Conservation (phyloP, 371 early-diverging fungal genomes). For the Mortierella sp. region DNA sequence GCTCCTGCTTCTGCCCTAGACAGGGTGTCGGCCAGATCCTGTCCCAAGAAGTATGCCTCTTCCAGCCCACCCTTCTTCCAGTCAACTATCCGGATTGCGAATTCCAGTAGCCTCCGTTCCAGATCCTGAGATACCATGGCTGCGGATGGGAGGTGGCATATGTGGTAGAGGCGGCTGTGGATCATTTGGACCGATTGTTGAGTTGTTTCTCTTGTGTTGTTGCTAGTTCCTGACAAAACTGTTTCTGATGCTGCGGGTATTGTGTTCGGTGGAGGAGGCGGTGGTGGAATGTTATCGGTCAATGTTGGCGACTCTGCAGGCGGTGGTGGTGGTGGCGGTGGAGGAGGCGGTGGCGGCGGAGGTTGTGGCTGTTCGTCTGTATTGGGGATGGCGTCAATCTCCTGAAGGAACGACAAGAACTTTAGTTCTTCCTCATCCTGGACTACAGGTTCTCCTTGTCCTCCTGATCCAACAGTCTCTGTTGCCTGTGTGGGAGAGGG, state of each 20-base stretch:
- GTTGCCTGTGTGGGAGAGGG: neutral
- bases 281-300: slow-evolving; percentile 10
- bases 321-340: slow-evolving; percentile 16
- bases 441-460: neutral
- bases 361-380: slow-evolving; percentile 10
- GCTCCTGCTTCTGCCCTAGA: neutral
- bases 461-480: neutral
- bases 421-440: slow-evolving; percentile 12
- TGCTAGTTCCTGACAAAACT: neutral
- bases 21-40: slow-evolving; percentile 21
- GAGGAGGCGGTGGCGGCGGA: slow-evolving; percentile 18
- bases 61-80: slow-evolving; percentile 46
- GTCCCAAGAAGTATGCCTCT: slow-evolving; percentile 35
- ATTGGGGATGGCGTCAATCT: slow-evolving; percentile 41
- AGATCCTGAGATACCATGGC: slow-evolving; percentile 36
- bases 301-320: neutral
- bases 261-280: slow-evolving; percentile 12
- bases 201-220: neutral
- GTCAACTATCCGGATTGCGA: slow-evolving; percentile 39
- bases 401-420: slow-evolving; percentile 36
- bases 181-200: slow-evolving; percentile 16
- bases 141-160: slow-evolving; percentile 21
- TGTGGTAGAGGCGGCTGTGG: slow-evolving; percentile 23
- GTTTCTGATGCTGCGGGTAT: neutral
- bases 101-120: slow-evolving; percentile 40